Base-by-base conservation (phyloP, 1,284 basidiomycete genomes). In the Taiwanofungus camphoratus region DNA sequence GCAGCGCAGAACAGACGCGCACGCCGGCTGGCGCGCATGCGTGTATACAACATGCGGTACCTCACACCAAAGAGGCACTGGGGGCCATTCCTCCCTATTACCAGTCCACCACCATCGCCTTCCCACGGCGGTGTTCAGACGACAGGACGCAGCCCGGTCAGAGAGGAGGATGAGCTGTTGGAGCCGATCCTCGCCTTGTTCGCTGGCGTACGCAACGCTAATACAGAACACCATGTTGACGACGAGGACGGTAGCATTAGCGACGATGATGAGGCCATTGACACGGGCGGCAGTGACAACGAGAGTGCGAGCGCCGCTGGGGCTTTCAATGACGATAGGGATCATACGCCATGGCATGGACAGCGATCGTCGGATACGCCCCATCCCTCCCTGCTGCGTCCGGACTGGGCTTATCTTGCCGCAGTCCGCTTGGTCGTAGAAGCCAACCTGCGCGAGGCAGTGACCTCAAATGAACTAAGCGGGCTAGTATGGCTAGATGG, bases 31-130 rank as follows among this genome's bases (percentile, higher is more conserved):
- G 71, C 73, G 5, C 60, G 70, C 27, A 63, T 60, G 45, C 32
- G 7, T 26, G 70, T 71, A 3, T 76, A 74, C 51, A 65, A 74
- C 39, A 65, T 75, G 56, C 62, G 64, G 24, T 75, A 72, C 39
- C 61, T 72, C 15, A 54, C 59, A 20, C 58, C 57, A 3, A 59
- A 67, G 36, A 63, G 73, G n/a, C 54, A 62, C 15, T 76, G 70
- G 69, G 73, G 73, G 1, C 73, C 74, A 1, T 76, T 62, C 51
- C 58, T 68, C 2, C 56, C 57, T 3, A 55, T 62, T 5, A 38
- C 35, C 30, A 37, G 49, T n/a, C n/a, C 26, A 8, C 26, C 8
- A 29, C 26, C 26, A n/a, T 8, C 26, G 26, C 26, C 8, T n/a
- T n/a, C 26, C n/a, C 26, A 50, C 36, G 40, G 42, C 27, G 47